Percentiles rank a stretch among this genome's conserved stretches.
Evolutionary conservation across 2,329 filamentous ascomycete genomes (phyloP).

Genomic region (Annulohypoxylon truncatum): DNA sequence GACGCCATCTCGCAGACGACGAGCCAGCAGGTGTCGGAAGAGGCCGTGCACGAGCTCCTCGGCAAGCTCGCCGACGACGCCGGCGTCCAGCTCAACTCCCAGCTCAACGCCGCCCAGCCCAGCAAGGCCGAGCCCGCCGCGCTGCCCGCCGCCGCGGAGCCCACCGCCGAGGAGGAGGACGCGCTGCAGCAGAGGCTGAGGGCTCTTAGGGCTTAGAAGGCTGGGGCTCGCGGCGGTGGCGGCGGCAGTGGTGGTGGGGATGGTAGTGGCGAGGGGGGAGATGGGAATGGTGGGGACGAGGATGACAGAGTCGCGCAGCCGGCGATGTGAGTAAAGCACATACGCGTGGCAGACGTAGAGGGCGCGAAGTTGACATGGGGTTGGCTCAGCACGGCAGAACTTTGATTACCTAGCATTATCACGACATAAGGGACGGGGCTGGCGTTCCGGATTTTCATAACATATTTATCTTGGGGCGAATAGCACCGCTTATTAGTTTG

Average conservation of each 20-base stretch:
- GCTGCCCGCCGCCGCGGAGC: slow-evolving; percentile 68
- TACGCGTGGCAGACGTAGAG: neutral
- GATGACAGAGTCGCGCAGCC: slow-evolving; percentile 5
- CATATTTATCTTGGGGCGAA: neutral
- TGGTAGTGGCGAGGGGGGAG: neutral
- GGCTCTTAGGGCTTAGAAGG: slow-evolving; percentile 62
- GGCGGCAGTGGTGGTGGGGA: neutral
- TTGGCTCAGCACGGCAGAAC: slow-evolving; percentile 7
- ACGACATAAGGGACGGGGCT: slow-evolving; percentile 26
- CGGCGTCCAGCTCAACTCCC: slow-evolving; percentile 82
- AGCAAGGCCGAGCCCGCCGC: slow-evolving; percentile 66
- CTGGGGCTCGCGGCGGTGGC: slow-evolving; percentile 17
- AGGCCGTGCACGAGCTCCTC: slow-evolving; percentile 87
- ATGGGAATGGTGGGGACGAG: neutral
- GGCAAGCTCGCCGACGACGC: slow-evolving; percentile 89
- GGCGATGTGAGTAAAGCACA: neutral
- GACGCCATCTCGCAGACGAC: slow-evolving; percentile 86
- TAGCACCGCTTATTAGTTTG: neutral
- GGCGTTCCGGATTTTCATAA: slow-evolving; percentile 34
- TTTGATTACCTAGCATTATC: slow-evolving; percentile 32
- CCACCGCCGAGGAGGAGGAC: slow-evolving; percentile 83
- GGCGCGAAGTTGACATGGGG: neutral
- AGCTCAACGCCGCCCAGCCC: slow-evolving; percentile 71
- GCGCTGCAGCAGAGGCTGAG: slow-evolving; percentile 72
- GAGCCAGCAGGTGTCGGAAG: slow-evolving; percentile 76